Evolutionary conservation across 768 basidiomycete genomes (phyloP).

Genomic region (Suillus spraguei): DNA sequence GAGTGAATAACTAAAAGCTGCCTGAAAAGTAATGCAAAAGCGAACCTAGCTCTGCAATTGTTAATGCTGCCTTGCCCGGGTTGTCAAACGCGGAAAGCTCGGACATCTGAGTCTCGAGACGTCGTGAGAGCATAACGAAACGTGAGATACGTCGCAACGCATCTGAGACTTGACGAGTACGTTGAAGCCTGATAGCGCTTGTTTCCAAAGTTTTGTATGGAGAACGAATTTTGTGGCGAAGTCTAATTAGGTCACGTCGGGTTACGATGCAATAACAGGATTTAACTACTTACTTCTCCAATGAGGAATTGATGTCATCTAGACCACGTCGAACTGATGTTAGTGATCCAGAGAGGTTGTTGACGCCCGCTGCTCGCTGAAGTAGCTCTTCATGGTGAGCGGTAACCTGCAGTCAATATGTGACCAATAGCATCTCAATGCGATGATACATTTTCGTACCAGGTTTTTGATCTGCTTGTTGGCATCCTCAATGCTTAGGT

Average conservation of each 20-base stretch:
- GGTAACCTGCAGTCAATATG: conserved; percentile 56
- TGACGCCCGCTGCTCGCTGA: conserved; percentile 78
- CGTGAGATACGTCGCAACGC: conserved; percentile 82
- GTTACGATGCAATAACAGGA: not conserved
- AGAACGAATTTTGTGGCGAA: conserved; percentile 82
- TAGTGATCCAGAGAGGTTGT: conserved; percentile 70
- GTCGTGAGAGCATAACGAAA: conserved; percentile 79
- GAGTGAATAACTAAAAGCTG: conserved; percentile 10
- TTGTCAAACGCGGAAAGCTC: conserved; percentile 48
- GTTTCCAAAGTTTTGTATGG: conserved; percentile 78
- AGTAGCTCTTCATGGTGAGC: conserved; percentile 81
- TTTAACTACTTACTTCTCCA: conserved; percentile 66
- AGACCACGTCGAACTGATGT: conserved; percentile 68
- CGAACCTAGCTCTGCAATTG: conserved; percentile 89
- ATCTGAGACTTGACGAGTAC: conserved; percentile 83
- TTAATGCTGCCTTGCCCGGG: conserved; percentile 79
- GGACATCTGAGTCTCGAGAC: conserved; percentile 84
- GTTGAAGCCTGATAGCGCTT: conserved; percentile 72
- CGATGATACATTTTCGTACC: conserved; percentile 45
- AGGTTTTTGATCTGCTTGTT: conserved; percentile 86
- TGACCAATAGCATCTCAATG: not conserved
- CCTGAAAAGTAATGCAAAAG: not conserved
- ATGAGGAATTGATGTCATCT: conserved; percentile 69
- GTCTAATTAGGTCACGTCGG: conserved; percentile 42
- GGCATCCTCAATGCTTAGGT: conserved; percentile 88